Conservation (phyloP, 208 protist species). For the Acanthamoeba castellanii region DNA sequence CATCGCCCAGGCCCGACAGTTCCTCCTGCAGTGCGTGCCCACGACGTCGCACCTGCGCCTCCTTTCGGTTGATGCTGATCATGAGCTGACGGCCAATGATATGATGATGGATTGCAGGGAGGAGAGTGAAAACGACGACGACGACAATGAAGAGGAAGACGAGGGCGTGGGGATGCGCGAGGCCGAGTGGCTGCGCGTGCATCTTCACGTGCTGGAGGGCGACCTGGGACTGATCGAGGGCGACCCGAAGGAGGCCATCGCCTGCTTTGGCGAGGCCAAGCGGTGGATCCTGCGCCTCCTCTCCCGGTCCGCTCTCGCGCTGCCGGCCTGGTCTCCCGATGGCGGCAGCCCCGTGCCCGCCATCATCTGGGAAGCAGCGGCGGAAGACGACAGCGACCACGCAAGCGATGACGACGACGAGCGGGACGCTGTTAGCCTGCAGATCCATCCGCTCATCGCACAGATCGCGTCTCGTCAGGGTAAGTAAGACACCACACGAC, state of each 20-base stretch:
- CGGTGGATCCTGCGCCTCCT: neutral
- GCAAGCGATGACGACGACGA: neutral
- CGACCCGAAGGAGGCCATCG: neutral
- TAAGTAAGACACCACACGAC: neutral
- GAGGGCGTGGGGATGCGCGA: neutral
- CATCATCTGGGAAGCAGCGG: neutral
- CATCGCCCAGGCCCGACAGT: neutral
- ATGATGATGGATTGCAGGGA: too few species aligned
- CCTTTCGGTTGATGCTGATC: neutral
- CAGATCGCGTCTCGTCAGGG: slow-evolving; percentile 28
- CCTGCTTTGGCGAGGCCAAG: neutral
- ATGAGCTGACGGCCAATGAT: too few species aligned
- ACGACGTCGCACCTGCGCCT: neutral
- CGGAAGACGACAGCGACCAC: neutral
- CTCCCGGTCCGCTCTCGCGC: neutral
- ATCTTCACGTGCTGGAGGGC: neutral
- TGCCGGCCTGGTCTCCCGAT: neutral
- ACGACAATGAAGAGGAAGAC: neutral
- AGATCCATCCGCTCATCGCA: neutral
- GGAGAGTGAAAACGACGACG: neutral
- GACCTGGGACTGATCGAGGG: neutral
- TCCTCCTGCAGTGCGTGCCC: neutral
- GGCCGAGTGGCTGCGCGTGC: neutral
- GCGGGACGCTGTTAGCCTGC: neutral
- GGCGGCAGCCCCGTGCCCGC: neutral